These are phyloP conservation scores for Ogataea zsoltii DNA, from an alignment of 805 yeast species.

Conservation along the genomic window DNA sequence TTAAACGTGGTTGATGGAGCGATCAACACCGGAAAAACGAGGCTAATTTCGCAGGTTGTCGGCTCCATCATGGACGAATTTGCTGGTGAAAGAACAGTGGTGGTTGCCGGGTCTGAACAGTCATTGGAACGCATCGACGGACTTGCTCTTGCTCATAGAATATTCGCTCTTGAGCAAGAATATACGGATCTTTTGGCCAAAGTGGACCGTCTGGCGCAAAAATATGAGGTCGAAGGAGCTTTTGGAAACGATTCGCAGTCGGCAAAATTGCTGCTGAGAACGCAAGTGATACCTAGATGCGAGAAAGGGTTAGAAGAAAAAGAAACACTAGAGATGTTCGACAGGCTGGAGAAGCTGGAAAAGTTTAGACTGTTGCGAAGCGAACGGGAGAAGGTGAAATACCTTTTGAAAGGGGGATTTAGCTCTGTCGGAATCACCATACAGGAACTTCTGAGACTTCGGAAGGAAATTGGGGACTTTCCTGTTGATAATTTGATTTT, in stretches of 20 bases:
- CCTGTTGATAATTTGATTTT: constrained; percentile 34
- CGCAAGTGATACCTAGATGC: constrained; percentile 27
- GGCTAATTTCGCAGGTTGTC: constrained; percentile 27
- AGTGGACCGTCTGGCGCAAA: constrained; percentile 34
- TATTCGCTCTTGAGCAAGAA: neutral
- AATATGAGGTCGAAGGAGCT: constrained; percentile 34
- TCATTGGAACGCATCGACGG: constrained; percentile 8
- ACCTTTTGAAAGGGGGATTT: neutral
- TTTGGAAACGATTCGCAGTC: constrained; percentile 41
- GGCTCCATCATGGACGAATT: constrained; percentile 21
- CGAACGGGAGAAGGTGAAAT: neutral
- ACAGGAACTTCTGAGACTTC: constrained; percentile 5
- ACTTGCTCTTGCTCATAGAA: too few relatives aligned
- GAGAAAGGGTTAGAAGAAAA: too few relatives aligned
- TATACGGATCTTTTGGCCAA: constrained; percentile 18
- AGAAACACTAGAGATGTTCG: constrained; percentile 13
- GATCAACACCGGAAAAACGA: constrained; percentile 35
- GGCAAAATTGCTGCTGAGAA: constrained; percentile 34
- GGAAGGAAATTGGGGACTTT: neutral
- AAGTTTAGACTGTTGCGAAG: neutral
- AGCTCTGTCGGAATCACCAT: constrained; percentile 3
- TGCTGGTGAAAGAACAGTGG: constrained; percentile 30
- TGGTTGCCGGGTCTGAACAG: constrained; percentile 28
- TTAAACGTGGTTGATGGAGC: constrained; percentile 23
- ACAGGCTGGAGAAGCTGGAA: constrained; percentile 10